phyloP scores from a whole-genome alignment of 2,329 filamentous ascomycete genomes.

The Pyrenochaeta sp. region DNA sequence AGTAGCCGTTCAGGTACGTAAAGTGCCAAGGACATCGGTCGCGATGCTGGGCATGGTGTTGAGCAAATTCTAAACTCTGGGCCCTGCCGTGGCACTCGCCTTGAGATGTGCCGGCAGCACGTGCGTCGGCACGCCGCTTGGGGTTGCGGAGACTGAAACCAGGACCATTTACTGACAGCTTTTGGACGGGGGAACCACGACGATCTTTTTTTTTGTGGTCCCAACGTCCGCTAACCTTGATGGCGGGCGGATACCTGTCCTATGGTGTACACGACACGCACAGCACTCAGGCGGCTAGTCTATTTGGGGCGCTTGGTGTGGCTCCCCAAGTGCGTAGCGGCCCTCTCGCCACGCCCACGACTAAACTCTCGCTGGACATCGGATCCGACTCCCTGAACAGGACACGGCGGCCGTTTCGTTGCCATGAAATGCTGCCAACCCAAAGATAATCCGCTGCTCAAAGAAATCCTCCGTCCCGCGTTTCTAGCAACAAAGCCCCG shows the following conservation, averaged over 20 bases:
- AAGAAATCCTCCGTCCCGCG: neutral
- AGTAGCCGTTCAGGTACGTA: neutral
- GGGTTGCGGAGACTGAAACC: neutral
- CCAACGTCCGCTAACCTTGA: neutral
- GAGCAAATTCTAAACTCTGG: neutral
- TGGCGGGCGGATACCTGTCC: neutral
- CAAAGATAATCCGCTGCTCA: too few species aligned
- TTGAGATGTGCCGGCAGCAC: neutral
- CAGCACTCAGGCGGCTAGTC: neutral
- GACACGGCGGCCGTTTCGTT: too few species aligned
- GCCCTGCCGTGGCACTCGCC: slow-evolving; percentile 4
- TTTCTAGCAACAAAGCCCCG: too few species aligned
- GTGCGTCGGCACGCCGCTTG: neutral
- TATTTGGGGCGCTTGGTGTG: neutral
- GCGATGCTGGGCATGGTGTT: slow-evolving; percentile 5
- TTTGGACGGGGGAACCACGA: neutral
- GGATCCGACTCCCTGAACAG: neutral
- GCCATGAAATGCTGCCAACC: too few species aligned
- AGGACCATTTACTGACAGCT: neutral
- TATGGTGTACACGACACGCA: too few species aligned
- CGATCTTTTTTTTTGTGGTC: neutral
- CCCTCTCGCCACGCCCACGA: neutral
- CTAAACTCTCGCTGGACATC: neutral
- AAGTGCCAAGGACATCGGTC: slow-evolving; percentile 1
- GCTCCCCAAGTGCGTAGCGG: neutral